phyloP scores from a whole-genome alignment of 495 filamentous ascomycete species.

The Opeltia flavorubescens region DNA sequence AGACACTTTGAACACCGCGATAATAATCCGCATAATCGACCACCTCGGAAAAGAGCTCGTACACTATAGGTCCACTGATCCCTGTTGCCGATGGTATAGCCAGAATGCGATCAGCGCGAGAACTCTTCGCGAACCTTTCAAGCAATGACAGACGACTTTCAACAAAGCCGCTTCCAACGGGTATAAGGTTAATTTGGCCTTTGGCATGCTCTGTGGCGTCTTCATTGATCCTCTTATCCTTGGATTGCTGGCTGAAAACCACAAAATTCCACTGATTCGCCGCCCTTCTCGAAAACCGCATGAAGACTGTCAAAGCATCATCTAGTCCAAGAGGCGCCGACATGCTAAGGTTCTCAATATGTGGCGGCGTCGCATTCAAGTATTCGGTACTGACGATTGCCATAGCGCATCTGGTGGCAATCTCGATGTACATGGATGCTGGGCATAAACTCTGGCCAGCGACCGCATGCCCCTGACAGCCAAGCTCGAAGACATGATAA shows the following conservation, averaged over 20 bases:
- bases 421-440: conserved; percentile 30
- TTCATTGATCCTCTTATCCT: neutral
- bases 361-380: neutral
- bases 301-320: neutral
- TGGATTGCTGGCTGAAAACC: conserved; percentile 1
- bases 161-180: neutral
- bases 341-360: conserved; percentile 7
- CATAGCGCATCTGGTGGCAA: conserved; percentile 13
- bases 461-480: conserved; percentile 23
- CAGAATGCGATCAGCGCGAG: neutral
- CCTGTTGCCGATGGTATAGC: neutral
- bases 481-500: neutral
- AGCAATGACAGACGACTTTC: conserved; percentile 2
- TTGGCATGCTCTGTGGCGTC: conserved; percentile 6
- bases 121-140: no score
- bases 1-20: conserved; percentile 21
- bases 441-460: conserved; percentile 23
- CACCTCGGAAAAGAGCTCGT: conserved; percentile 19
- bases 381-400: neutral
- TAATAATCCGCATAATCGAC: conserved; percentile 25
- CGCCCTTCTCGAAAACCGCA: neutral
- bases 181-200: neutral
- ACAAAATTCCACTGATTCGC: conserved; percentile 3
- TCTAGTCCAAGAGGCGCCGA: conserved; percentile 4
- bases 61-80: conserved; percentile 17